These are phyloP conservation scores for Leishmania lainsoni DNA, from an alignment of 208 protist genomes.

Conservation along the genomic window DNA sequence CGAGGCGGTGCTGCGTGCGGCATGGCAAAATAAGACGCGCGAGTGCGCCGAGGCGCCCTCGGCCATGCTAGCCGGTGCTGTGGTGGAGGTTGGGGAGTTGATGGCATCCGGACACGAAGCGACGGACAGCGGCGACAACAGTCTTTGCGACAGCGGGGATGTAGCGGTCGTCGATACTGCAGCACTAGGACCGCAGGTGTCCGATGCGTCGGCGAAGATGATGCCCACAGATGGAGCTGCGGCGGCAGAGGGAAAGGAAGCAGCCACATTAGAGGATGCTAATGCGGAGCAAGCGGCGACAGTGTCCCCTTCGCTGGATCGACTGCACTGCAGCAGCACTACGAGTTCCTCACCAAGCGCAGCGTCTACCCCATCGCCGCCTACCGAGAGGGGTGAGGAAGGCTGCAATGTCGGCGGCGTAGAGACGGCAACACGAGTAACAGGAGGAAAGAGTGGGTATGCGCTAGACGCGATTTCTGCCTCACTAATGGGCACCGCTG, in stretches of 20 bases:
- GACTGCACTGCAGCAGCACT: conserved; percentile 32
- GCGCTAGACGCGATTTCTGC: not conserved
- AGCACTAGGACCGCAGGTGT: not conserved
- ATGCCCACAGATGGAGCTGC: not conserved
- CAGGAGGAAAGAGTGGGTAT: not conserved
- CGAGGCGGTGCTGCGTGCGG: conserved; percentile 22
- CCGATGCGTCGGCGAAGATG: not conserved
- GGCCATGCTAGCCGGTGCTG: not conserved
- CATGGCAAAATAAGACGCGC: conserved; percentile 36
- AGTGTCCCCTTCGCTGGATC: conserved; percentile 27
- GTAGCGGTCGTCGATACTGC: not conserved
- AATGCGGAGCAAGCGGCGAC: not conserved
- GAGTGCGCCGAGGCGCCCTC: conserved; percentile 5
- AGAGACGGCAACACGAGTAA: not conserved
- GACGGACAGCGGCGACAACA: not conserved
- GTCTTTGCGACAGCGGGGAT: not conserved
- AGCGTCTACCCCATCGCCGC: not conserved
- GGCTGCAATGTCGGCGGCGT: not conserved
- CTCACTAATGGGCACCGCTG: not conserved
- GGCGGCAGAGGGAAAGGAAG: not conserved
- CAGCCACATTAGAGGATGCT: not conserved
- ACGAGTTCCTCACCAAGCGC: conserved; percentile 10
- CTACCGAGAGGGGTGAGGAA: not conserved
- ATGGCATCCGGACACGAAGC: not conserved
- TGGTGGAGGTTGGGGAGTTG: not conserved